These are phyloP conservation scores for Caryopteris hybrid DNA, from an alignment of 305 asterid genomes.

Conservation along the genomic window DNA sequence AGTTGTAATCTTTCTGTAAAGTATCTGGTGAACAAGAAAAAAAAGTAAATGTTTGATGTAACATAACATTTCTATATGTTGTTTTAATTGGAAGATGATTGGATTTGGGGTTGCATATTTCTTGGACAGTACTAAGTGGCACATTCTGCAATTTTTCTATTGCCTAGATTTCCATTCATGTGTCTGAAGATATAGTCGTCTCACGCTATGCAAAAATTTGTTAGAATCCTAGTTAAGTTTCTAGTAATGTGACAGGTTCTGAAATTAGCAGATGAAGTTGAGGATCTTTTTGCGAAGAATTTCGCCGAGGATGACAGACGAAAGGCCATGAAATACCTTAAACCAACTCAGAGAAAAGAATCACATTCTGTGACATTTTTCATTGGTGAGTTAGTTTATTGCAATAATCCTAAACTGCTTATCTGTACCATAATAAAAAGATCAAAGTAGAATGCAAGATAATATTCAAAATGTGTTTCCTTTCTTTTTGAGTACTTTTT, in stretches of 20 bases:
- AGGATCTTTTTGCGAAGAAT: conserved; percentile 64
- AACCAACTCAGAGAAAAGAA: conserved; percentile 67
- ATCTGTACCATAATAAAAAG: too few species aligned
- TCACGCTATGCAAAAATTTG: too few species aligned
- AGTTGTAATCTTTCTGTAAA: background rate
- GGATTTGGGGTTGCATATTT: conserved; percentile 28
- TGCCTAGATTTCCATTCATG: conserved; percentile 36
- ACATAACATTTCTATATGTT: background rate
- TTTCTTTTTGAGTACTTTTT: background rate
- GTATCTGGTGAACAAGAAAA: conserved; percentile 17
- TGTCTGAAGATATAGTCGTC: conserved; percentile 32
- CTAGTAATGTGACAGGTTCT: conserved; percentile 39
- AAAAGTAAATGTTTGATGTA: background rate
- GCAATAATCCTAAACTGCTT: background rate
- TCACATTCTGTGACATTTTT: conserved; percentile 77
- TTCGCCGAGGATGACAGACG: conserved; percentile 74
- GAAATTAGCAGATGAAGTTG: conserved; percentile 83
- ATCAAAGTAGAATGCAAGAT: conserved; percentile 14
- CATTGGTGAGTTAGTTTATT: conserved; percentile 52
- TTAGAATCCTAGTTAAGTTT: conserved; percentile 14
- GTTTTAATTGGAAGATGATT: conserved; percentile 39
- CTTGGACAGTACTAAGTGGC: conserved; percentile 44
- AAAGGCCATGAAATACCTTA: conserved; percentile 88
- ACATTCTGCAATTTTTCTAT: conserved; percentile 16
- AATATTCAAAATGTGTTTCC: conserved; percentile 22